phyloP scores from a whole-genome alignment of 2,329 filamentous ascomycete genomes.

The Pezicula carpinea region DNA sequence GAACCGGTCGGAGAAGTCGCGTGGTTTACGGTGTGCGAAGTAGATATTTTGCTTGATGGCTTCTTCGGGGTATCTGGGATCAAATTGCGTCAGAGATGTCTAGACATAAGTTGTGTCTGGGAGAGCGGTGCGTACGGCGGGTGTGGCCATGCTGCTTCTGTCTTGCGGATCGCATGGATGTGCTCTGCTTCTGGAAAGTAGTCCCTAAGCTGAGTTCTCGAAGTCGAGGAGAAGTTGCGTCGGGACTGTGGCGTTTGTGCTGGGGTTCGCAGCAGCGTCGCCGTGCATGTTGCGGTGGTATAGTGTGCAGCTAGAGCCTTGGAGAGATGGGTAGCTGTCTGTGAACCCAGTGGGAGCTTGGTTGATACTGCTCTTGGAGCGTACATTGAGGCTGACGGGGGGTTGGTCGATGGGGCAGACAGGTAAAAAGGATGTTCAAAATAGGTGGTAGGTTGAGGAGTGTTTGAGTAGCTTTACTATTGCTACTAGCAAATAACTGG shows the following conservation, averaged over 20 bases:
- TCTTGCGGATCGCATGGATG: conserved; percentile 46
- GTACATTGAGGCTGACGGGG: conserved; percentile 20
- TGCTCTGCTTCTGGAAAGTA: conserved; percentile 28
- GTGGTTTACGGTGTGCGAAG: conserved; percentile 71
- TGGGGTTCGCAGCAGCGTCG: background rate
- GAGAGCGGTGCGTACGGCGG: conserved; percentile 20
- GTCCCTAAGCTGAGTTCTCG: conserved; percentile 21
- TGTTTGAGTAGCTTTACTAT: no score
- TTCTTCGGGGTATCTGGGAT: conserved; percentile 61
- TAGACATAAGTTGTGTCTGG: background rate
- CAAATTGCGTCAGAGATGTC: conserved; percentile 2
- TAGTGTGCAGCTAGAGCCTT: conserved; percentile 16
- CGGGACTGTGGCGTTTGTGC: conserved; percentile 8
- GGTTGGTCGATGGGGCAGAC: background rate
- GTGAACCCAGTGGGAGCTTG: conserved; percentile 19
- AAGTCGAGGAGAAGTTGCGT: conserved; percentile 24
- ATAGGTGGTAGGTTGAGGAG: background rate
- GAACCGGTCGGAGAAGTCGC: conserved; percentile 69
- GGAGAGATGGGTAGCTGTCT: conserved; percentile 22
- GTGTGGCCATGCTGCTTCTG: conserved; percentile 59
- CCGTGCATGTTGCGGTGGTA: conserved; percentile 8
- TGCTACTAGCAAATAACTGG: no score
- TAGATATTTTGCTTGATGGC: conserved; percentile 70
- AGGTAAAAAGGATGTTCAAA: background rate
- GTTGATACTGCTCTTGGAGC: conserved; percentile 18